Evolutionary conservation across 1,284 basidiomycete genomes (phyloP).

Genomic region (Ustilago hordei): DNA sequence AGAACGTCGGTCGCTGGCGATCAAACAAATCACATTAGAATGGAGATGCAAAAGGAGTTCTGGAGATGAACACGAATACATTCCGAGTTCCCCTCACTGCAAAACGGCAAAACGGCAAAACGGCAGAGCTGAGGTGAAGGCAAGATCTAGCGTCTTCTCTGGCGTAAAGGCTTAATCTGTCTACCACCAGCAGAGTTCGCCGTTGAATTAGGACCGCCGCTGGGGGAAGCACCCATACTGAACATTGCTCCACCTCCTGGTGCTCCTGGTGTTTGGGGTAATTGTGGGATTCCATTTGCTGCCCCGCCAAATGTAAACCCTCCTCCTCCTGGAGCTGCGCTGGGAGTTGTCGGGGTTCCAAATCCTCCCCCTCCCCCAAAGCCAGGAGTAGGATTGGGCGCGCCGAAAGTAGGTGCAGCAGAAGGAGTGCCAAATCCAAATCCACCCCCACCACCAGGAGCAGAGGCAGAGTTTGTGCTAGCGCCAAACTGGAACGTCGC

Average conservation of each 20-base stretch:
- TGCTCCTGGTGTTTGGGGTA: conserved; percentile 17
- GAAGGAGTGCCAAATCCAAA: background rate
- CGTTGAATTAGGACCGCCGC: conserved; percentile 1
- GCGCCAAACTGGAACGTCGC: conserved; percentile 31
- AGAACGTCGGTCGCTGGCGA: no score
- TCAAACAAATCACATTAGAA: no score
- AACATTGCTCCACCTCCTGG: conserved; percentile 37
- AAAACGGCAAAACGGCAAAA: background rate
- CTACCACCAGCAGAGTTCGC: conserved; percentile 25
- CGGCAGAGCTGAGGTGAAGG: background rate
- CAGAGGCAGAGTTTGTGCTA: conserved; percentile 5
- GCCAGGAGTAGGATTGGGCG: background rate
- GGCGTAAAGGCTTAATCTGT: conserved; percentile 59
- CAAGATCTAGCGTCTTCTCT: conserved; percentile 28
- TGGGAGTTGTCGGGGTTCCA: conserved; percentile 4
- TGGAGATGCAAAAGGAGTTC: no score
- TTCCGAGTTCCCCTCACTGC: background rate
- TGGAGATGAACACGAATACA: no score
- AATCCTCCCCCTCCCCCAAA: background rate
- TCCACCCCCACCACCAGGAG: background rate
- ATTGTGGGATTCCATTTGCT: conserved; percentile 4
- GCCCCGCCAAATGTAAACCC: background rate
- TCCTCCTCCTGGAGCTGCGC: conserved; percentile 11
- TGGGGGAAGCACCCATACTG: conserved; percentile 52
- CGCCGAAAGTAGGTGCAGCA: conserved; percentile 7